A percentile compares a stretch with the other conserved stretches of the same genome.
phyloP scores from a whole-genome alignment of 75 land plant genomes.

The Pseudotsuga menziesii region DNA sequence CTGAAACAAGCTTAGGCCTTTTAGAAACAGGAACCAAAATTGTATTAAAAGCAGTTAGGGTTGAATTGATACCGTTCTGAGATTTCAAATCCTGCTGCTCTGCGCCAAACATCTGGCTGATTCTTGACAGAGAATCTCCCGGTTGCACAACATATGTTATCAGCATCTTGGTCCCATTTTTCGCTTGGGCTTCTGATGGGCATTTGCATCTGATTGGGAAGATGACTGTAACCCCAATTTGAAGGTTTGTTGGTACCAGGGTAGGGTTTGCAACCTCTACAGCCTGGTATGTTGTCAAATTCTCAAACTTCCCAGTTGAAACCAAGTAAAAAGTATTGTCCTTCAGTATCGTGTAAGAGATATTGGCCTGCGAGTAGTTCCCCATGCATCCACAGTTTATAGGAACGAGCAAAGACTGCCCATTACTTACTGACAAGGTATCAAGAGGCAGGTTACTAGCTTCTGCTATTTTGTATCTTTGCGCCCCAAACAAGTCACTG shows the following conservation, averaged over 20 bases:
- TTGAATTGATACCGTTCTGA: conserved; percentile 13
- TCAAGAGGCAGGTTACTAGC: too few relatives aligned
- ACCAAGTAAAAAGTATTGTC: conserved; percentile 50
- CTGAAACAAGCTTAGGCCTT: not conserved
- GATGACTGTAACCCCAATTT: conserved; percentile 25
- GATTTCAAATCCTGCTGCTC: conserved; percentile 7
- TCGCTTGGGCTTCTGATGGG: conserved; percentile 28
- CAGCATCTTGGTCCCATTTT: conserved; percentile 21
- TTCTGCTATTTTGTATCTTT: too few relatives aligned
- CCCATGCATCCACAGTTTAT: too few relatives aligned
- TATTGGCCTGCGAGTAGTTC: conserved; percentile 20
- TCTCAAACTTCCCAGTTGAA: conserved; percentile 27
- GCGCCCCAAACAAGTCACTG: too few relatives aligned
- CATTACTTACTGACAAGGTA: too few relatives aligned
- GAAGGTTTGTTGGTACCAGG: conserved; percentile 43
- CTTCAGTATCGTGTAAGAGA: conserved; percentile 24
- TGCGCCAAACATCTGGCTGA: conserved; percentile 27
- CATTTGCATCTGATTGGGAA: conserved; percentile 79
- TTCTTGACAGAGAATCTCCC: conserved; percentile 29
- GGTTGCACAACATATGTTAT: conserved; percentile 51
- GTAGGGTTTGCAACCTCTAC: conserved; percentile 56
- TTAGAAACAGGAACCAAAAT: conserved; percentile 51
- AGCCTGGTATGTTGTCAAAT: conserved; percentile 43
- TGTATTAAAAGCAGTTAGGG: conserved; percentile 21
- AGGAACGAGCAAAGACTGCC: too few relatives aligned